A percentile compares a stretch with the other conserved stretches of the same genome.
phyloP scores from a whole-genome alignment of 257 asterid species.

The Nicotiana knightiana region DNA sequence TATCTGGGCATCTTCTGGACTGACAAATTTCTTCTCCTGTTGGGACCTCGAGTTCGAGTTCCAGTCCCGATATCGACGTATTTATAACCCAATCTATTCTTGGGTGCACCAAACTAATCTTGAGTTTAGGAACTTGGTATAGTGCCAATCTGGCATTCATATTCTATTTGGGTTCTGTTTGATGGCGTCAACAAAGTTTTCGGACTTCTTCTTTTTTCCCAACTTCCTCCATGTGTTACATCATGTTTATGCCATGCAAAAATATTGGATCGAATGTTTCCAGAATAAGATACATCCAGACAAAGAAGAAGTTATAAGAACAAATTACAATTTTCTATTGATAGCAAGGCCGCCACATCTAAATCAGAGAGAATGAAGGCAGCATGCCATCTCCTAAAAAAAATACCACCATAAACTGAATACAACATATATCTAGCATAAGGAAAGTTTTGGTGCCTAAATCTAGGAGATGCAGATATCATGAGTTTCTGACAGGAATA shows the following conservation, averaged over 20 bases:
- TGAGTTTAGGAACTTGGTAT: no score
- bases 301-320: background rate
- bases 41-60: no score
- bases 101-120: no score
- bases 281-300: background rate
- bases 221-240: background rate
- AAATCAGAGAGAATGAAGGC: no score
- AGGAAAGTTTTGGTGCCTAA: background rate
- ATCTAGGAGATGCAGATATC: background rate
- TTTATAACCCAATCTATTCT: no score
- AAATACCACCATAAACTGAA: no score
- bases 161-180: background rate
- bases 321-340: background rate
- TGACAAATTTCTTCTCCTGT: no score
- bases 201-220: background rate
- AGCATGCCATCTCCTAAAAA: no score
- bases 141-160: background rate
- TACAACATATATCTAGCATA: background rate
- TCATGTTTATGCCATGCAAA: background rate
- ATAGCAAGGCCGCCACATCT: background rate
- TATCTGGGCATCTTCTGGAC: no score
- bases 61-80: no score
- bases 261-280: background rate
- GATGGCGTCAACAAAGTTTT: background rate
- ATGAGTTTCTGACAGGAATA: background rate